These are phyloP conservation scores for Musa balbisiana DNA, from an alignment of 202 grass and related monocot species.

Conservation along the genomic window DNA sequence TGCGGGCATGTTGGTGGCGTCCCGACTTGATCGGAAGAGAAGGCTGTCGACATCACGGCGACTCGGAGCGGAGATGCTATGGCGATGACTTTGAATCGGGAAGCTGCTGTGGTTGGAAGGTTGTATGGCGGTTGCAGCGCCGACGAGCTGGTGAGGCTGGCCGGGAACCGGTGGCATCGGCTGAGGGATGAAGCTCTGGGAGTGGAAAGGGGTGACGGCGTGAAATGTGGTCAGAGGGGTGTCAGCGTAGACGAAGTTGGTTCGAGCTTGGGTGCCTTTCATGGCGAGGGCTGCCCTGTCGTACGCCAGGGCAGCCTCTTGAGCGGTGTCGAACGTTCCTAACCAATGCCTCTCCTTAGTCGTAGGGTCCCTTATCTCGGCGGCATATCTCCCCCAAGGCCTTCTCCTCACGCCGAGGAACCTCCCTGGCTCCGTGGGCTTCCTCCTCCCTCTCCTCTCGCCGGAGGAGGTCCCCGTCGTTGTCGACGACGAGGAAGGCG, in stretches of 20 bases:
- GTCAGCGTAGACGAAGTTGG: slow-evolving; percentile 68
- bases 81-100: neutral
- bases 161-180: slow-evolving; percentile 25
- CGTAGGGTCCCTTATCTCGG: slow-evolving; percentile 75
- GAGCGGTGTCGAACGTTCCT: slow-evolving; percentile 81
- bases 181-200: slow-evolving; percentile 24
- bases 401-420: slow-evolving; percentile 74
- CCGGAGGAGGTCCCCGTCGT: slow-evolving; percentile 28
- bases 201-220: slow-evolving; percentile 46
- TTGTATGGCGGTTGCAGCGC: neutral
- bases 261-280: slow-evolving; percentile 73
- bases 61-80: slow-evolving; percentile 9
- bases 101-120: too few species aligned
- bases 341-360: slow-evolving; percentile 86
- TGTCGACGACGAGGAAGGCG: slow-evolving; percentile 32
- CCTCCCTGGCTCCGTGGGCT: slow-evolving; percentile 53
- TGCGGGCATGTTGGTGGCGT: slow-evolving; percentile 14
- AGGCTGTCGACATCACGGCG: neutral
- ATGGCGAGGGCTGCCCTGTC: slow-evolving; percentile 75
- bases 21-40: neutral
- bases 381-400: slow-evolving; percentile 75
- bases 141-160: slow-evolving; percentile 2
- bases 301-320: slow-evolving; percentile 77
- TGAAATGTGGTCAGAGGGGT: slow-evolving; percentile 40
- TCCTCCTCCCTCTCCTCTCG: slow-evolving; percentile 37